A percentile compares a stretch with the other conserved stretches of the same genome.
These are phyloP conservation scores for Chlorophyllum brunneum DNA, from an alignment of 768 basidiomycete genomes.

Conservation along the genomic window DNA sequence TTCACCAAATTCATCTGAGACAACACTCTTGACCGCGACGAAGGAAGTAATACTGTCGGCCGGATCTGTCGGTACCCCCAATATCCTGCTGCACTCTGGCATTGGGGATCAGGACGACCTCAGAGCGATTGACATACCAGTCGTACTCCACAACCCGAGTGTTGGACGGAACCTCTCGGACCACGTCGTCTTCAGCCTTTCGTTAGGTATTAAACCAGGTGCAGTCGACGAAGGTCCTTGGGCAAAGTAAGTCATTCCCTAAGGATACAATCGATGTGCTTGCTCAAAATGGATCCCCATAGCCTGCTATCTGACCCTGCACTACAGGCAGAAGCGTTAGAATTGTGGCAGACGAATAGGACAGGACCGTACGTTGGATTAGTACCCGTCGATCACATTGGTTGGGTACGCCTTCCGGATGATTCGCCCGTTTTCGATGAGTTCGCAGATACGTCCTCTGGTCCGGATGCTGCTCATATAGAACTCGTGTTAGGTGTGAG, in stretches of 20 bases:
- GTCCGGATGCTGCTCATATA: slow-evolving; percentile 5
- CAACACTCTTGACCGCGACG: slow-evolving; percentile 7
- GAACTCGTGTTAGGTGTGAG: not conserved
- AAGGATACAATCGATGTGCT: not conserved
- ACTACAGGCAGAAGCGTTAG: slow-evolving; percentile 5
- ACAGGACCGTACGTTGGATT: slow-evolving; percentile 13
- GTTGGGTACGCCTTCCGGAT: slow-evolving; percentile 6
- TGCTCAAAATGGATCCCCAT: not conserved
- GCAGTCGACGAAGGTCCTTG: slow-evolving; percentile 2
- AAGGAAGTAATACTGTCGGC: slow-evolving; percentile 14
- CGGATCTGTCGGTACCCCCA: slow-evolving; percentile 13
- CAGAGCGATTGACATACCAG: not conserved
- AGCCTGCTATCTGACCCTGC: not conserved
- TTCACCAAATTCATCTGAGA: not conserved
- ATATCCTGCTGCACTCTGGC: slow-evolving; percentile 16
- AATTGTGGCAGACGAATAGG: slow-evolving; percentile 13
- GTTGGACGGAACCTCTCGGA: slow-evolving; percentile 18
- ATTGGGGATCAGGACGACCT: slow-evolving; percentile 13
- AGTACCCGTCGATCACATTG: not conserved
- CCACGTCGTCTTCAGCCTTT: slow-evolving; percentile 2
- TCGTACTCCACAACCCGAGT: slow-evolving; percentile 16
- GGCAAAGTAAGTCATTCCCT: slow-evolving; percentile 5
- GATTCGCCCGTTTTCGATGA: slow-evolving; percentile 1
- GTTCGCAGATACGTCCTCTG: slow-evolving; percentile 14
- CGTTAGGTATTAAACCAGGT: not conserved